These are phyloP conservation scores for Camellia sinensis DNA, from an alignment of 148 eudicot species.

Conservation along the genomic window DNA sequence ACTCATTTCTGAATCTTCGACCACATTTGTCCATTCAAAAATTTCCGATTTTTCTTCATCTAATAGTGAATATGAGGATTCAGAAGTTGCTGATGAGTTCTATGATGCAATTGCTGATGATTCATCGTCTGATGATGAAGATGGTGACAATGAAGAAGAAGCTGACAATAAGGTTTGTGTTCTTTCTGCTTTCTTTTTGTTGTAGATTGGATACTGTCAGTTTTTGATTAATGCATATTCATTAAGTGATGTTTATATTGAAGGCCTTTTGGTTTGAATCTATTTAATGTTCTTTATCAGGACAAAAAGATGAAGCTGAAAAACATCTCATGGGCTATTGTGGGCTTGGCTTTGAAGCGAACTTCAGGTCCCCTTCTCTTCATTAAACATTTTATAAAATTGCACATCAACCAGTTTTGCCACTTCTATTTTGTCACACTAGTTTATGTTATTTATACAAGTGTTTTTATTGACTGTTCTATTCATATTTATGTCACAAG, in stretches of 20 bases:
- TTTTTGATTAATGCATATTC: neutral
- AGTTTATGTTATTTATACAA: too few species aligned
- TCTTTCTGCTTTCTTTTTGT: conserved; percentile 11
- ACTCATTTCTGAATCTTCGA: conserved; percentile 31
- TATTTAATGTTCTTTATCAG: conserved; percentile 36
- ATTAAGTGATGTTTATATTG: neutral
- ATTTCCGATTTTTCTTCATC: conserved; percentile 43
- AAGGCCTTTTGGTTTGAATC: conserved; percentile 1
- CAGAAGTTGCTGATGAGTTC: conserved; percentile 59
- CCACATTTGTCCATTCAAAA: conserved; percentile 43
- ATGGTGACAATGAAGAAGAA: conserved; percentile 40
- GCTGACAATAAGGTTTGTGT: conserved; percentile 51
- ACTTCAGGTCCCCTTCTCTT: conserved; percentile 49
- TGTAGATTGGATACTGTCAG: neutral
- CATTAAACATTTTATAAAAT: neutral
- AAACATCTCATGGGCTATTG: conserved; percentile 70
- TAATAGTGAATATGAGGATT: conserved; percentile 48
- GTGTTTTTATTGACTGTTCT: neutral
- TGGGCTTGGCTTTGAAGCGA: conserved; percentile 47
- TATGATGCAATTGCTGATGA: conserved; percentile 77
- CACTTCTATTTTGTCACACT: neutral
- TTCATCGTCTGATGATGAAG: conserved; percentile 64
- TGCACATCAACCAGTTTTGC: neutral
- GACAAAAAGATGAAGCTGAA: conserved; percentile 57
- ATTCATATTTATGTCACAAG: neutral